Evolutionary conservation across 371 early-diverging fungal species (phyloP).

Genomic region (Haplosporangium sp.): DNA sequence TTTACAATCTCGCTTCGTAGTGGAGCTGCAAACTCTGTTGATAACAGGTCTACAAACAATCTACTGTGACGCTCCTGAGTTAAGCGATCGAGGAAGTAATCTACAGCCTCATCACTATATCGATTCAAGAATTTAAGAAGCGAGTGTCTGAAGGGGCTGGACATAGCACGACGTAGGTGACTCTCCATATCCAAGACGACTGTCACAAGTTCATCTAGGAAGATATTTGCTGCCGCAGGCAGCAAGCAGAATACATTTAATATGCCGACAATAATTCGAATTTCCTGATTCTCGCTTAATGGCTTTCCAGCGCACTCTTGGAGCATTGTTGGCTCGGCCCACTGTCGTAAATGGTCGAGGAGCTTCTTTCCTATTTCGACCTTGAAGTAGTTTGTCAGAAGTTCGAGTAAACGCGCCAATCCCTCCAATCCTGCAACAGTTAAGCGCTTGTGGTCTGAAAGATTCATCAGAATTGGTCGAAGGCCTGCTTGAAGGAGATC

Average conservation of each 20-base stretch:
- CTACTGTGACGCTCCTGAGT: slow-evolving; percentile 64
- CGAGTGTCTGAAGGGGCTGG: slow-evolving; percentile 94
- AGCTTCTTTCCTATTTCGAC: slow-evolving; percentile 98
- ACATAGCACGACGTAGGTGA: slow-evolving; percentile 80
- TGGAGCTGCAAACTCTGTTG: slow-evolving; percentile 70
- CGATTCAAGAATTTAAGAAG: slow-evolving; percentile 91
- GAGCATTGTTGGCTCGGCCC: slow-evolving; percentile 90
- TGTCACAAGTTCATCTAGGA: slow-evolving; percentile 90
- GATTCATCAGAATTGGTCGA: slow-evolving; percentile 93
- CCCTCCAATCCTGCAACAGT: slow-evolving; percentile 95
- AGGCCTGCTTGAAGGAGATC: slow-evolving; percentile 97
- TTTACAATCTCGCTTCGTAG: slow-evolving; percentile 79
- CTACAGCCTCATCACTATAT: slow-evolving; percentile 86
- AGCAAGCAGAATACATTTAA: slow-evolving; percentile 93
- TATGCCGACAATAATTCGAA: slow-evolving; percentile 94
- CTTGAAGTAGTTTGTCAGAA: slow-evolving; percentile 97
- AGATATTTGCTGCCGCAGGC: slow-evolving; percentile 92
- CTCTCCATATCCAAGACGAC: slow-evolving; percentile 88
- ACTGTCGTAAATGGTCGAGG: slow-evolving; percentile 93
- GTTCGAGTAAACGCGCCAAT: slow-evolving; percentile 90
- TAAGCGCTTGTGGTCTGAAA: slow-evolving; percentile 93
- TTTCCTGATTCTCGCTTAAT: slow-evolving; percentile 89
- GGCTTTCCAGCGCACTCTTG: slow-evolving; percentile 85
- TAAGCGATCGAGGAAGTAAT: slow-evolving; percentile 86
- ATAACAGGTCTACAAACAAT: slow-evolving; percentile 80